These are phyloP conservation scores for Verticillium tricorpus DNA, from an alignment of 2,329 filamentous ascomycete species.

Conservation along the genomic window DNA sequence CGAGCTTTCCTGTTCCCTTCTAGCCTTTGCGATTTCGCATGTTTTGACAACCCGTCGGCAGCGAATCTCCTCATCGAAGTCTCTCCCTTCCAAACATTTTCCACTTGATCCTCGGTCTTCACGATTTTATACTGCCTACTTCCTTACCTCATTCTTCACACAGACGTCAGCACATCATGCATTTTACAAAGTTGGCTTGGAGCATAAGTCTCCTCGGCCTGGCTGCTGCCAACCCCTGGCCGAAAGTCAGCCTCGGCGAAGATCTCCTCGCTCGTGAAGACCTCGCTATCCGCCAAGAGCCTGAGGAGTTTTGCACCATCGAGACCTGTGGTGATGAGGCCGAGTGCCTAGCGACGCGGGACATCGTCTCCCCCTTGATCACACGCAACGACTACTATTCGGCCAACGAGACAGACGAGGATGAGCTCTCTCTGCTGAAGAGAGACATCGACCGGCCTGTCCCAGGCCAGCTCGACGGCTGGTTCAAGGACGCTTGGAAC, in stretches of 20 bases:
- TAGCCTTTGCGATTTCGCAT: background rate
- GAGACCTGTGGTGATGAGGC: background rate
- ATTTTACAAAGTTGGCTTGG: background rate
- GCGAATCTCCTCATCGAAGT: too few species aligned
- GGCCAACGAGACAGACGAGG: background rate
- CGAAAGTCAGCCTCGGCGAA: background rate
- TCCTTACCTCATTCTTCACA: background rate
- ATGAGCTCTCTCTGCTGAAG: background rate
- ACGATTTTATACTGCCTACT: background rate
- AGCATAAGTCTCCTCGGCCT: background rate
- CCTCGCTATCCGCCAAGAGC: background rate
- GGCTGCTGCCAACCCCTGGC: background rate
- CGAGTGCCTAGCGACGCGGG: background rate
- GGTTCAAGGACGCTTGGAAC: background rate
- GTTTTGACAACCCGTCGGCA: too few species aligned
- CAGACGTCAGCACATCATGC: background rate
- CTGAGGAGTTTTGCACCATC: background rate
- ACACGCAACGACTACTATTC: background rate
- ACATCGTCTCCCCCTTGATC: background rate
- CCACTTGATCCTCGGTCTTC: background rate
- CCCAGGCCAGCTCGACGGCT: background rate
- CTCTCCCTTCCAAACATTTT: too few species aligned
- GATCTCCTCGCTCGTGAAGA: background rate
- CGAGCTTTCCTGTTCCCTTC: background rate
- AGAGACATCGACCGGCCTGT: background rate